These are phyloP conservation scores for Trapa bicornis DNA, from an alignment of 345 rosid species.

Conservation along the genomic window DNA sequence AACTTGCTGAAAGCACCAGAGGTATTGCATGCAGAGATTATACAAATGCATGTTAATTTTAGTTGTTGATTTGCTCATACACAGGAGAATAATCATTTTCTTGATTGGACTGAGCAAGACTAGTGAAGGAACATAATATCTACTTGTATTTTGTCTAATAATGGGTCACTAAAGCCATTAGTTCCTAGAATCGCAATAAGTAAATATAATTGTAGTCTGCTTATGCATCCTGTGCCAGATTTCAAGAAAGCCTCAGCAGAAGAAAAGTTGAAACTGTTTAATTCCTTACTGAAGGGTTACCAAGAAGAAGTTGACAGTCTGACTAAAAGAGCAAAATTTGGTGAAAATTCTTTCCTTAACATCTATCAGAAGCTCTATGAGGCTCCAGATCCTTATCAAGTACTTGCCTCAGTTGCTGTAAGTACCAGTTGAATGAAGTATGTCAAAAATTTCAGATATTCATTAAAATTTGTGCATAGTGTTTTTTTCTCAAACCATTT, in stretches of 20 bases:
- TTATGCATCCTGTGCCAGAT: slow-evolving; percentile 28
- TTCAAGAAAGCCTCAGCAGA: slow-evolving; percentile 93
- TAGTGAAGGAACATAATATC: not conserved
- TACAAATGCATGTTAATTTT: not conserved
- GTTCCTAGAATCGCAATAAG: not conserved
- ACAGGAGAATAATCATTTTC: not conserved
- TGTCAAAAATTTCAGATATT: not conserved
- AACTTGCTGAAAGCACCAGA: slow-evolving; percentile 97
- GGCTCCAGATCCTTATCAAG: slow-evolving; percentile 97
- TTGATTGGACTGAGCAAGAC: not conserved
- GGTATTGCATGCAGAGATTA: slow-evolving; percentile 56
- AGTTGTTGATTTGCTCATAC: not conserved
- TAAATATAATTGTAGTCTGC: not conserved
- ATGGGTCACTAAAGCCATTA: not conserved
- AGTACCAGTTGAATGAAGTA: slow-evolving; percentile 19
- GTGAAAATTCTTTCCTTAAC: slow-evolving; percentile 93
- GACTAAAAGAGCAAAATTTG: slow-evolving; percentile 96
- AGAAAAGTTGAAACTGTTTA: slow-evolving; percentile 73
- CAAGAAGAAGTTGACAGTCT: slow-evolving; percentile 99
- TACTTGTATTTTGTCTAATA: not conserved
- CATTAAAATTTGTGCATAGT: not conserved
- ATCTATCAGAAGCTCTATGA: slow-evolving; percentile 96
- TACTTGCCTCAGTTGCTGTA: slow-evolving; percentile 90
- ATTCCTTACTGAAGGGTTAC: slow-evolving; percentile 83
- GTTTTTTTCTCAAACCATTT: too few species aligned